Base-by-base conservation (phyloP, 305 asterid species). In the Fraxinus angustifolia region DNA sequence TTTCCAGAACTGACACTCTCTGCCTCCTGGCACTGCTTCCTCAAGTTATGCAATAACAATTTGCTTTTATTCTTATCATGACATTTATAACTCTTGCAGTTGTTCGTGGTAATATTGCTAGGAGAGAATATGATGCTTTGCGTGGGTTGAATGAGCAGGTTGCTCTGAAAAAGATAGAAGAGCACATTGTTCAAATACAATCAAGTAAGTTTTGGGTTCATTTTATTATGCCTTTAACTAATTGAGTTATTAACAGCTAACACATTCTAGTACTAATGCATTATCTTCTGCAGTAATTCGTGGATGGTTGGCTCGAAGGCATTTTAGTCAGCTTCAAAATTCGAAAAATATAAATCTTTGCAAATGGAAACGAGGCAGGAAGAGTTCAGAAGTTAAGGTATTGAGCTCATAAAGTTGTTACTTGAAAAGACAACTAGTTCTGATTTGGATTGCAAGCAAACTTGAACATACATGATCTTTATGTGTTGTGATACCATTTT, bases 241-340 rank as follows among this genome's bases (percentile, higher is more conserved):
- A 14, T 71, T 33, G 26, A 31, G 75, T 71, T 36, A 33, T 7
- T 6, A 16, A 71, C 42, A 71, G 21, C 75, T 30, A 73, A 67
- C 81, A 12, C 10, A 50, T 76, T 76, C 34, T 74, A 21, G 71
- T 79, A 48, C 34, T 74, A 53, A 65, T 72, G 26, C 53, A 45
- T 78, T 73, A 42, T 78, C 85, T 80, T 67, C 62, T 87, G 90
- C 94, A 96, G 99, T 82, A 56, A 86, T 91, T 80, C 98, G 99
- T 84, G 97, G 97, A 34, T 91, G 93, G 92, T 89, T 94, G 90
- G 93, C 90, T 76, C 88, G 95, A 80, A 92, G 88, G 82, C 89
- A 84, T 75, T 82, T 84, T 79, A 70, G 82, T 81, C 90, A 77
- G 33, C 89, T 90, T 82, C 84, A 40, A 82, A 82, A 79, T 83